Percentiles rank a stretch among this genome's conserved stretches.
Conservation (phyloP, 164 flowering plant species). For the Annona cherimola region DNA sequence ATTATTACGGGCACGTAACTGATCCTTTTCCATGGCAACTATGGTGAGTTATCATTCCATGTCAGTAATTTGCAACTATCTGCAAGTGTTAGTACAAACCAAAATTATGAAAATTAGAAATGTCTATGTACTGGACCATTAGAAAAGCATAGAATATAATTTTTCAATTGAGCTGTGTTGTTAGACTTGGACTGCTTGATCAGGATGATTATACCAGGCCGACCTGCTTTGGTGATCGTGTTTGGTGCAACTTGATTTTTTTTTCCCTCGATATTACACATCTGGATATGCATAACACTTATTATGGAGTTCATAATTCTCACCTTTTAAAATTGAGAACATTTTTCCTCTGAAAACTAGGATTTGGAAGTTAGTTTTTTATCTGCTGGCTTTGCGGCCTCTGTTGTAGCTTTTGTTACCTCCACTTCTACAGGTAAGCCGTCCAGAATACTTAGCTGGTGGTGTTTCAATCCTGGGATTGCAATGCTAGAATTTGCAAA, state of each 20-base stretch:
- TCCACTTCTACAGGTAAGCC: conserved; percentile 47
- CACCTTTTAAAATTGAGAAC: neutral
- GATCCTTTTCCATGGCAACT: too few species aligned
- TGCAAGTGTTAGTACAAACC: too few species aligned
- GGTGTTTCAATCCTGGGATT: conserved; percentile 98
- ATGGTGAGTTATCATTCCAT: too few species aligned
- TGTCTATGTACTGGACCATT: too few species aligned
- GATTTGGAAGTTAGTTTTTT: neutral
- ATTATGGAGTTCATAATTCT: too few species aligned
- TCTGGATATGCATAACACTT: too few species aligned
- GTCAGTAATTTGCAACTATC: too few species aligned
- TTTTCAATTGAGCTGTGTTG: neutral
- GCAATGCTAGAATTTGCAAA: conserved; percentile 68
- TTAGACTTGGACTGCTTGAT: neutral
- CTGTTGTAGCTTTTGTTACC: neutral
- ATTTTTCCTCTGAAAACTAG: neutral
- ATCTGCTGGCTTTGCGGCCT: neutral
- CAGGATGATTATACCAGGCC: neutral
- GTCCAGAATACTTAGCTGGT: conserved; percentile 92
- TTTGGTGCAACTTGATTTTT: too few species aligned
- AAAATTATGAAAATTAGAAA: too few species aligned
- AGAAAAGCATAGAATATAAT: too few species aligned
- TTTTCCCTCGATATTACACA: too few species aligned
- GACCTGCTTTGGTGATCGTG: neutral
- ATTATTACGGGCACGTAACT: too few species aligned